Percentiles rank a stretch among this genome's conserved stretches.
Conservation (phyloP, 2,329 filamentous ascomycete genomes). For the Zymoseptoria tritici region DNA sequence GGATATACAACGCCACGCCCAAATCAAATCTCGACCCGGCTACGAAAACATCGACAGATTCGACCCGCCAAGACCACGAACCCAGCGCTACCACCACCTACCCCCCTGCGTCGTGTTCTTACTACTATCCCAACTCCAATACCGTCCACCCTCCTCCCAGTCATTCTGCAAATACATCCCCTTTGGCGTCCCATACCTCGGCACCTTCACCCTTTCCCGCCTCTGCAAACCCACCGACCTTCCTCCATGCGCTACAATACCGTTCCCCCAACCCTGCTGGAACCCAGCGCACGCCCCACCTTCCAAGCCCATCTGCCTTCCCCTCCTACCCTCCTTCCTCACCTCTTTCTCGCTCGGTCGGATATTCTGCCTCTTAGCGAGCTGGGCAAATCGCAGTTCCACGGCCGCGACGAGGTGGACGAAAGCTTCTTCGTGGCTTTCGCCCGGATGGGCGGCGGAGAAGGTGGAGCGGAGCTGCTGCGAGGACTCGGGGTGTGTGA, state of each 20-base stretch:
- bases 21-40: too few relatives aligned
- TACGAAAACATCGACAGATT: too few relatives aligned
- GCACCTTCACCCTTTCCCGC: slow-evolving; percentile 2
- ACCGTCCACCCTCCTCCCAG: slow-evolving; percentile 10
- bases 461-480: slow-evolving; percentile 1
- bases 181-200: slow-evolving; percentile 17
- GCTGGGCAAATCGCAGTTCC: slow-evolving; percentile 3
- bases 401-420: slow-evolving; percentile 6
- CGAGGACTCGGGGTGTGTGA: slow-evolving; percentile 2
- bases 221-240: background rate
- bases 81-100: too few relatives aligned
- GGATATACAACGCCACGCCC: too few relatives aligned
- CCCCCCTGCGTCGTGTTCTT: background rate
- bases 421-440: slow-evolving; percentile 4
- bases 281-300: background rate
- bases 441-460: background rate
- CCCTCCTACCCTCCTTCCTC: background rate
- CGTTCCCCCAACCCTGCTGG: background rate
- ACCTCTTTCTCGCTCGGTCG: background rate
- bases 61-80: too few relatives aligned
- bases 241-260: background rate
- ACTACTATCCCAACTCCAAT: background rate
- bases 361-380: background rate
- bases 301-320: background rate
- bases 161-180: slow-evolving; percentile 21